phyloP scores from a whole-genome alignment of 2,329 filamentous ascomycete genomes.

The Pseudogymnoascus sp. region DNA sequence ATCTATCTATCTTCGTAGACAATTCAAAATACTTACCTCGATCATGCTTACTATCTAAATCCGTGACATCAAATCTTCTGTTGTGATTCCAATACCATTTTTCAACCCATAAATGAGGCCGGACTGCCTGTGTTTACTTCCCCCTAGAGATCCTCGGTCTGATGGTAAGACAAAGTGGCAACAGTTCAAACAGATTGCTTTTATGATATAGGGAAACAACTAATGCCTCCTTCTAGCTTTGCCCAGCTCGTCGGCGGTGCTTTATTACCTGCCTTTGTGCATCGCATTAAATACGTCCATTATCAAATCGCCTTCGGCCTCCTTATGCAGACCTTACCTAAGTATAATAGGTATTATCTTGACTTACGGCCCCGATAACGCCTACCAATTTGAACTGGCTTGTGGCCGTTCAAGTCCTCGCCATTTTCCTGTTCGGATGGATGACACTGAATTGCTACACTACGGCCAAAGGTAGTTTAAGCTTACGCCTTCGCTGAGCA shows the following conservation, averaged over 20 bases:
- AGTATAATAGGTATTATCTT: too few relatives aligned
- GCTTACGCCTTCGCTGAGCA: neutral
- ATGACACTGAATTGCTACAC: conserved; percentile 33
- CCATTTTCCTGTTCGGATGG: conserved; percentile 26
- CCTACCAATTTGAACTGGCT: conserved; percentile 15
- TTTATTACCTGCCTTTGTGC: conserved; percentile 14
- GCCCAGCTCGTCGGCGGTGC: conserved; percentile 16
- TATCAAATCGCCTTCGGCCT: conserved; percentile 28
- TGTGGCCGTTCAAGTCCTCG: conserved; percentile 27
- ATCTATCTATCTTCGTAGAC: neutral
- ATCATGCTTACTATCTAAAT: neutral
- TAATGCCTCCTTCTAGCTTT: conserved; percentile 1
- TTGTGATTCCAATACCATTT: neutral
- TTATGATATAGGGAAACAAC: conserved; percentile 13
- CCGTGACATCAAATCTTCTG: neutral
- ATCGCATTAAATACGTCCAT: conserved; percentile 31
- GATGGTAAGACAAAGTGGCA: conserved; percentile 27
- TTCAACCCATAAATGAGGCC: neutral
- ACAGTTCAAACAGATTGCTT: conserved; percentile 27
- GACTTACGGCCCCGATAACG: conserved; percentile 15
- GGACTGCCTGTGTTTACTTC: conserved; percentile 24
- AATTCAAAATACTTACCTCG: neutral
- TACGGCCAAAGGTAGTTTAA: conserved; percentile 21
- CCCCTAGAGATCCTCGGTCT: conserved; percentile 27
- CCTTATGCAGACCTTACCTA: conserved; percentile 25